Conservation (phyloP, 2,329 filamentous ascomycete genomes). For the Paraphoma chrysanthemicola region DNA sequence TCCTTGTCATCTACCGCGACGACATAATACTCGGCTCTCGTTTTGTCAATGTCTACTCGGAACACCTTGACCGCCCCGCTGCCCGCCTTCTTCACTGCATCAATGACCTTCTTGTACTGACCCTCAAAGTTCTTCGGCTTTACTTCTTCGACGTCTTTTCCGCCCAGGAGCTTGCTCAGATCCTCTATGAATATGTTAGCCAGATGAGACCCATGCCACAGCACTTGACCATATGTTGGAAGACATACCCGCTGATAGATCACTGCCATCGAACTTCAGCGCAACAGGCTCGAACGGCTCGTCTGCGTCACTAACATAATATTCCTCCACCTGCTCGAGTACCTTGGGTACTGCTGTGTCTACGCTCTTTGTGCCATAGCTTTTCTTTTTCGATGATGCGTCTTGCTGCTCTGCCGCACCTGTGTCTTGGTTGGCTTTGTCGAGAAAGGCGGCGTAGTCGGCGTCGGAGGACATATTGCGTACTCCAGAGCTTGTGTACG, state of each 20-base stretch:
- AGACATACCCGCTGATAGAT: slow-evolving; percentile 62
- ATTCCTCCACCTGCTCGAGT: slow-evolving; percentile 56
- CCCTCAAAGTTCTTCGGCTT: slow-evolving; percentile 76
- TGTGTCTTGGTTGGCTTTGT: slow-evolving; percentile 81
- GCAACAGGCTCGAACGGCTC: slow-evolving; percentile 83
- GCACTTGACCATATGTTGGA: background rate
- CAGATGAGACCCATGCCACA: background rate
- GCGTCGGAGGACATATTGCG: slow-evolving; percentile 75
- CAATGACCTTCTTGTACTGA: slow-evolving; percentile 72
- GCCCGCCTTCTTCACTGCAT: slow-evolving; percentile 71
- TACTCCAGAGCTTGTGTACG: background rate
- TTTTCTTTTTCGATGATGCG: slow-evolving; percentile 26
- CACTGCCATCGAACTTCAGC: slow-evolving; percentile 64
- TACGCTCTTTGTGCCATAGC: slow-evolving; percentile 47
- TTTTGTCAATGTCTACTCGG: slow-evolving; percentile 66
- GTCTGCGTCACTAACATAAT: slow-evolving; percentile 83
- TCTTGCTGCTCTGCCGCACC: slow-evolving; percentile 30
- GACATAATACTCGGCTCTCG: slow-evolving; percentile 80
- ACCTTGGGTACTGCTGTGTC: slow-evolving; percentile 64
- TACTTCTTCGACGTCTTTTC: slow-evolving; percentile 68
- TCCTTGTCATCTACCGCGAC: slow-evolving; percentile 67
- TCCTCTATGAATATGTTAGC: slow-evolving; percentile 60
- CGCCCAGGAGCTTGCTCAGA: slow-evolving; percentile 71
- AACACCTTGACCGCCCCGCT: slow-evolving; percentile 79
- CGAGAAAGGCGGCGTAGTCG: slow-evolving; percentile 82